Percentiles rank a stretch among this genome's conserved stretches.
phyloP scores from a whole-genome alignment of 306 rosid species.

The Senna tora region DNA sequence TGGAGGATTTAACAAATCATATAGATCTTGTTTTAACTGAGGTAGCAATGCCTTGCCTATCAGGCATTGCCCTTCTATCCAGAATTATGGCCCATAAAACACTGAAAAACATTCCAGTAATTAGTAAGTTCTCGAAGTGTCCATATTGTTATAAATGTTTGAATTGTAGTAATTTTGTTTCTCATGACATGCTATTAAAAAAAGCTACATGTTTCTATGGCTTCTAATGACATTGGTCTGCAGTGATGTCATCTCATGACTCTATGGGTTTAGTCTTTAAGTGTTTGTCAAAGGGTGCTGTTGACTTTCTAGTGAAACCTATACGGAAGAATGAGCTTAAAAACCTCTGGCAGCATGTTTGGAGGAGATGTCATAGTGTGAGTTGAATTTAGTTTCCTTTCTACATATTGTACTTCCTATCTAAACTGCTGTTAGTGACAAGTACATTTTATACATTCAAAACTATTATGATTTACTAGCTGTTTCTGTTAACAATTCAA shows the following conservation, averaged over 20 bases:
- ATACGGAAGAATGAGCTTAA: conserved; percentile 97
- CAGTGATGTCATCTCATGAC: conserved; percentile 99
- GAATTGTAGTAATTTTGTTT: conserved; percentile 42
- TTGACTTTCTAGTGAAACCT: conserved; percentile 93
- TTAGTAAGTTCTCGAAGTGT: conserved; percentile 68
- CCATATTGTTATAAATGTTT: conserved; percentile 25
- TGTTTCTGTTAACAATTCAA: conserved; percentile 27
- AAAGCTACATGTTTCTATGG: conserved; percentile 43
- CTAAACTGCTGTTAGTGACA: conserved; percentile 1
- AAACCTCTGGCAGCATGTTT: conserved; percentile 97
- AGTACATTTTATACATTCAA: conserved; percentile 26
- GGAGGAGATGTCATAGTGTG: conserved; percentile 99
- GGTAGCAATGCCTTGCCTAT: conserved; percentile 82
- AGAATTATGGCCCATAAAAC: conserved; percentile 87
- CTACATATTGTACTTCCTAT: conserved; percentile 9
- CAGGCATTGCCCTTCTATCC: conserved; percentile 84
- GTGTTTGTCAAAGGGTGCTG: conserved; percentile 98
- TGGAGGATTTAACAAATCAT: conserved; percentile 80
- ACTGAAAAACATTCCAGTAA: conserved; percentile 79
- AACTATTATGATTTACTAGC: conserved; percentile 10
- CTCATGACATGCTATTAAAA: conserved; percentile 44
- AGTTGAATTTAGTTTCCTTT: conserved; percentile 45
- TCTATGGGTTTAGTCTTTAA: conserved; percentile 96
- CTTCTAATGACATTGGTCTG: conserved; percentile 60
- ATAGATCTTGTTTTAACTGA: conserved; percentile 87